Conservation (phyloP, 73 alveolate genomes). For the Blepharisma stoltei region DNA sequence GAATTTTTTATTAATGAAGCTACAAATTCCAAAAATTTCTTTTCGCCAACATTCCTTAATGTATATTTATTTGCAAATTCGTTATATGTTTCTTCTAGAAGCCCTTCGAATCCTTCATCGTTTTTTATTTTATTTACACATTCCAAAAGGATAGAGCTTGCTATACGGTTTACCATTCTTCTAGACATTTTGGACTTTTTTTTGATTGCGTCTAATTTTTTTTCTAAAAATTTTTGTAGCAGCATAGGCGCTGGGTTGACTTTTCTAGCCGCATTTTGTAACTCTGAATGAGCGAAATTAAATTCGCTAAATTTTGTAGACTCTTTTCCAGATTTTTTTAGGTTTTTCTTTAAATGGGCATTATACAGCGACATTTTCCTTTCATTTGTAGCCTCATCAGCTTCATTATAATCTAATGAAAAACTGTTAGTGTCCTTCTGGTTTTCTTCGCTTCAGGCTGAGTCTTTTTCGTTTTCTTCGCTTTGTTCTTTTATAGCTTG, state of each 20-base stretch:
- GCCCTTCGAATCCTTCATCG: not conserved
- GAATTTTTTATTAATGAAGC: not conserved
- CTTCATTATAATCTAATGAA: too few relatives aligned
- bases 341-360: too few relatives aligned
- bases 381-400: too few relatives aligned
- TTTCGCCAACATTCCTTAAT: not conserved
- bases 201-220: too few relatives aligned
- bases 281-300: not conserved
- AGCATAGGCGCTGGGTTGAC: slow-evolving; percentile 6
- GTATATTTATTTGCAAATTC: not conserved
- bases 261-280: not conserved
- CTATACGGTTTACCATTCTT: not conserved
- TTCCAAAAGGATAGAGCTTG: not conserved
- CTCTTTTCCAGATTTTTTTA: not conserved
- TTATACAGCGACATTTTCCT: too few relatives aligned
- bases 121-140: not conserved
- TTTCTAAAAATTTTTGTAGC: not conserved
- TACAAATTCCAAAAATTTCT: slow-evolving; percentile 1
- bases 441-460: too few relatives aligned
- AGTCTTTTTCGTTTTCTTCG: not conserved
- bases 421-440: too few relatives aligned
- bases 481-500: not conserved
- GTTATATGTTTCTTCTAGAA: slow-evolving; percentile 1
- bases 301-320: not conserved
- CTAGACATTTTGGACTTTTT: not conserved